Evolutionary conservation across 2,329 filamentous ascomycete species (phyloP).

Genomic region (Pestalotiopsis sp.): DNA sequence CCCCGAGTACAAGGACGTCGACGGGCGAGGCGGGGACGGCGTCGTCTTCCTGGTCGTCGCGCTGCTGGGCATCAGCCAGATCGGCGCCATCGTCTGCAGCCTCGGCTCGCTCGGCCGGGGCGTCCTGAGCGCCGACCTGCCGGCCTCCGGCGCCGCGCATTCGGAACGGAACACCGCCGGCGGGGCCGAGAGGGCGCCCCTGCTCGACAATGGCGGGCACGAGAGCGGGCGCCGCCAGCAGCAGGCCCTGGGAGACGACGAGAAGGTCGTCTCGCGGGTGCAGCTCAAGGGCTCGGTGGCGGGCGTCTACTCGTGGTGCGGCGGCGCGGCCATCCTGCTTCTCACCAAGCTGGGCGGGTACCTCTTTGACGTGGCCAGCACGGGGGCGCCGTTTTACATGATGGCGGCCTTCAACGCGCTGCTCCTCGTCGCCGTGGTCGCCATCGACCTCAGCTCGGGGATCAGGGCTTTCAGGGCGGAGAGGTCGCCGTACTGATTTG

Average conservation of each 20-base stretch:
- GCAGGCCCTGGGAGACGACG: constrained; percentile 18
- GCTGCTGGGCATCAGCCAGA: constrained; percentile 88
- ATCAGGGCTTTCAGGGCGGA: background rate
- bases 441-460: constrained; percentile 45
- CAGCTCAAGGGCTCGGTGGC: constrained; percentile 90
- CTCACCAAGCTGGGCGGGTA: constrained; percentile 89
- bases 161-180: constrained; percentile 10
- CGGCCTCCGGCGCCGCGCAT: constrained; percentile 9
- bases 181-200: constrained; percentile 36
- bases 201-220: constrained; percentile 33
- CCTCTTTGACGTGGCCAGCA: constrained; percentile 76
- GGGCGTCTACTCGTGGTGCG: constrained; percentile 89
- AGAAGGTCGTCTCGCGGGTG: constrained; percentile 47
- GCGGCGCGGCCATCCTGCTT: constrained; percentile 85
- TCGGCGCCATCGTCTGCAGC: constrained; percentile 94
- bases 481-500: background rate
- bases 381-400: constrained; percentile 88
- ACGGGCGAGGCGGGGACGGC: constrained; percentile 68
- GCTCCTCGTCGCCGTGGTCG: constrained; percentile 61
- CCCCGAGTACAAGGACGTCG: constrained; percentile 69
- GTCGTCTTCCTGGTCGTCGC: constrained; percentile 76
- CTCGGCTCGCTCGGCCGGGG: constrained; percentile 85
- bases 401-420: constrained; percentile 87
- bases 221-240: background rate
- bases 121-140: constrained; percentile 61